Base-by-base conservation (phyloP, 305 asterid species). In the Fraxinus baroniana region DNA sequence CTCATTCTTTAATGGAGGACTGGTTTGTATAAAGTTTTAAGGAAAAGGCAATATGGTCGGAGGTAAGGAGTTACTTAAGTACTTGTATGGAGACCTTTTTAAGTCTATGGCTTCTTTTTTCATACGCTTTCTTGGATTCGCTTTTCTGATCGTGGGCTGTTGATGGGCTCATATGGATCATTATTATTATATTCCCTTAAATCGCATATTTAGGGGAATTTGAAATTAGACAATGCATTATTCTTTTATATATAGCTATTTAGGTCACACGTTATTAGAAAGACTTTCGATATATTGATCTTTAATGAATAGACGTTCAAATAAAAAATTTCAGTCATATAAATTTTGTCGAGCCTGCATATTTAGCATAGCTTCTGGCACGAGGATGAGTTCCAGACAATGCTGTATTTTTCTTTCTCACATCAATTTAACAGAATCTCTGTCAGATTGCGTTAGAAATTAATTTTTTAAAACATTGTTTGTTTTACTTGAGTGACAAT, bases 111-210 rank as follows among this genome's bases (percentile, higher is more conserved):
- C n/a, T 35, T 60, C 37, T 46, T 75, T 82, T 74, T 62, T 26
- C 2, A 22, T 79, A 52, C 18, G 17, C 88, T 87, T 88, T 85
- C 86, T 82, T 86, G 92, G 89, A 85, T 87, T 76, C 87, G 87
- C 90, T 79, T 90, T 87, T 83, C 8, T 39, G 84, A 88, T 89
- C 84, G 87, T 84, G 86, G 85, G 83, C 74, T 85, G 86, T 81
- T 87, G 74, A 57, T 84, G 86, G 86, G 15, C 82, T 84, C 13
- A 39, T 22, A n/a, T 49, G 62, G 74, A 52, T 52, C 32, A 22
- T 12, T 44, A 30, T 0, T 46, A 5, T 73, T 37, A 41, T 37
- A 37, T 75, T 75, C 17, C 17, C n/a, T 44, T 9, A 41, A 44
- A 12, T 44, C 52, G 4, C 52, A 44, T 37, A 37, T 7, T 37